phyloP scores from a whole-genome alignment of 2,329 filamentous ascomycete species.

The Colletotrichum sp. region DNA sequence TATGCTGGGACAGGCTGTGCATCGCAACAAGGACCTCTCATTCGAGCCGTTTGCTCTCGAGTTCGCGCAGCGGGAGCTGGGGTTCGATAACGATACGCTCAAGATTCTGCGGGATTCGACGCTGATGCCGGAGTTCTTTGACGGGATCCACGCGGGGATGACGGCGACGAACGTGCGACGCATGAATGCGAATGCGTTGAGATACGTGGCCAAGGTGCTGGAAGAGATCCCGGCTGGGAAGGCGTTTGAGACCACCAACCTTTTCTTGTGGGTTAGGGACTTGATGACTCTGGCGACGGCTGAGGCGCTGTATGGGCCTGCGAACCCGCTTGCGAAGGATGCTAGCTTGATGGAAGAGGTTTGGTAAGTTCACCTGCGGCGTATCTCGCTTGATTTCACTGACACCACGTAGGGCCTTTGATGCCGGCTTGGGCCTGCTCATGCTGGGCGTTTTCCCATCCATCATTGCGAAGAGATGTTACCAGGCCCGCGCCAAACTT shows the following conservation, averaged over 20 bases:
- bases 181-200: conserved; percentile 13
- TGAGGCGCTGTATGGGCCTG: conserved; percentile 45
- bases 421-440: background rate
- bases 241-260: conserved; percentile 23
- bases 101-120: conserved; percentile 19
- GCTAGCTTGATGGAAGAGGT: conserved; percentile 36
- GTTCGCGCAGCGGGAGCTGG: conserved; percentile 41
- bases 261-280: conserved; percentile 44
- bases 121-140: conserved; percentile 1
- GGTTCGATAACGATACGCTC: conserved; percentile 34
- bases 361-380: conserved; percentile 25
- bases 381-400: background rate
- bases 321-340: conserved; percentile 43
- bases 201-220: conserved; percentile 1
- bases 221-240: conserved; percentile 27
- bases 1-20: conserved; percentile 39
- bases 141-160: conserved; percentile 4
- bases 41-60: conserved; percentile 46
- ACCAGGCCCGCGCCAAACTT: conserved; percentile 27
- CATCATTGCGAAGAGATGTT: conserved; percentile 33
- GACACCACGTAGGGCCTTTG: background rate
- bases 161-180: background rate
- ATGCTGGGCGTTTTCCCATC: conserved; percentile 33
- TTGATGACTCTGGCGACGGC: conserved; percentile 42
- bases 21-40: conserved; percentile 43